These are phyloP conservation scores for Pseudophaeomoniella oleicola DNA, from an alignment of 2,329 filamentous ascomycete species.

Conservation along the genomic window DNA sequence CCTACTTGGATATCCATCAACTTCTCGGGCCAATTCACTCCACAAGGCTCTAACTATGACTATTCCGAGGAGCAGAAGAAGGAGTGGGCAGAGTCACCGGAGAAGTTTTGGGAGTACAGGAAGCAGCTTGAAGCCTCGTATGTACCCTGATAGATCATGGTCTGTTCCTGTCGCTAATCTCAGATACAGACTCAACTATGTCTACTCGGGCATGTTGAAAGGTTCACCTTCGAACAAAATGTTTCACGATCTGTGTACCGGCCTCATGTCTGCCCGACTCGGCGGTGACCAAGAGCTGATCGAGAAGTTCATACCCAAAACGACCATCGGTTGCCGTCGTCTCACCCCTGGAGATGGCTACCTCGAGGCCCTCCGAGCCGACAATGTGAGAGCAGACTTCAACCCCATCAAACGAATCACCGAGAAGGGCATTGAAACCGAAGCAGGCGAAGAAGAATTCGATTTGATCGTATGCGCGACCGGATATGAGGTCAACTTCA, in stretches of 20 bases:
- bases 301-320: conserved; percentile 12
- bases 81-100: conserved; percentile 6
- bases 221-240: neutral
- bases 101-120: conserved; percentile 6
- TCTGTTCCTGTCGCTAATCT: too few species aligned
- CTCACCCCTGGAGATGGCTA: conserved; percentile 37
- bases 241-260: neutral
- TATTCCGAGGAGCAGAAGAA: conserved; percentile 10
- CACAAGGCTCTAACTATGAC: conserved; percentile 7
- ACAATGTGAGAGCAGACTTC: too few species aligned
- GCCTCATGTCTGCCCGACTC: conserved; percentile 10
- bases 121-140: conserved; percentile 11
- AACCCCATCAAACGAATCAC: conserved; percentile 8
- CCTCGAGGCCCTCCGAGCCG: conserved; percentile 29
- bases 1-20: conserved; percentile 16
- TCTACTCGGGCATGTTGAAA: too few species aligned
- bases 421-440: conserved; percentile 7
- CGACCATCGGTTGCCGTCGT: conserved; percentile 27
- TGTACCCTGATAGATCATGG: too few species aligned
- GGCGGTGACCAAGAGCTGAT: conserved; percentile 7
- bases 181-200: too few species aligned
- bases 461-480: conserved; percentile 23
- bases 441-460: conserved; percentile 8
- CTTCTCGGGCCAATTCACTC: conserved; percentile 7
- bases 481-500: conserved; percentile 23